Evolutionary conservation across 768 basidiomycete genomes (phyloP).

Genomic region (Pisolithus albus): DNA sequence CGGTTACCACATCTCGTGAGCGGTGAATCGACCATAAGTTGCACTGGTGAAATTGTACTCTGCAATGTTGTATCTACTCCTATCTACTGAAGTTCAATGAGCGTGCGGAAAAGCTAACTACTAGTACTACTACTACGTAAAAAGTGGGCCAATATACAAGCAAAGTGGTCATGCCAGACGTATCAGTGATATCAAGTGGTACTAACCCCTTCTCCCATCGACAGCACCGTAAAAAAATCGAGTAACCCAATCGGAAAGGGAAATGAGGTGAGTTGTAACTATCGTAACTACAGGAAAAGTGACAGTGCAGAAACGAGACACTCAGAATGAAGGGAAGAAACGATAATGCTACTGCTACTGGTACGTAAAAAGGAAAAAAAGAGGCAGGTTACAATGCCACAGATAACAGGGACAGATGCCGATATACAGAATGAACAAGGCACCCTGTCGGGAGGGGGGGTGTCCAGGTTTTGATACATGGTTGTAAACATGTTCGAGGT

Average conservation of each 20-base stretch:
- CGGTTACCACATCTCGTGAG: background rate
- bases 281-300: constrained; percentile 26
- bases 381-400: constrained; percentile 16
- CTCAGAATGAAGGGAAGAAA: constrained; percentile 6
- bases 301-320: constrained; percentile 4
- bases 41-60: background rate
- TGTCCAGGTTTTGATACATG: constrained; percentile 10
- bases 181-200: constrained; percentile 1
- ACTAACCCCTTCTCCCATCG: background rate
- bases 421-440: constrained; percentile 4
- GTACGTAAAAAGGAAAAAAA: constrained; percentile 7
- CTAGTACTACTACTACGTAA: constrained; percentile 50
- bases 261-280: constrained; percentile 24
- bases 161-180: constrained; percentile 1
- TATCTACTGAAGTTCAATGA: constrained; percentile 28
- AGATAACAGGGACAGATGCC: constrained; percentile 3
- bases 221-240: constrained; percentile 11
- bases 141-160: constrained; percentile 10
- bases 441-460: background rate
- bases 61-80: constrained; percentile 28
- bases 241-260: constrained; percentile 4
- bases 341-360: constrained; percentile 24
- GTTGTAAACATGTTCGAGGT: background rate
- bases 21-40: background rate
- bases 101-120: constrained; percentile 26